phyloP scores from a whole-genome alignment of 768 basidiomycete species.

The Podaxis sp. region DNA sequence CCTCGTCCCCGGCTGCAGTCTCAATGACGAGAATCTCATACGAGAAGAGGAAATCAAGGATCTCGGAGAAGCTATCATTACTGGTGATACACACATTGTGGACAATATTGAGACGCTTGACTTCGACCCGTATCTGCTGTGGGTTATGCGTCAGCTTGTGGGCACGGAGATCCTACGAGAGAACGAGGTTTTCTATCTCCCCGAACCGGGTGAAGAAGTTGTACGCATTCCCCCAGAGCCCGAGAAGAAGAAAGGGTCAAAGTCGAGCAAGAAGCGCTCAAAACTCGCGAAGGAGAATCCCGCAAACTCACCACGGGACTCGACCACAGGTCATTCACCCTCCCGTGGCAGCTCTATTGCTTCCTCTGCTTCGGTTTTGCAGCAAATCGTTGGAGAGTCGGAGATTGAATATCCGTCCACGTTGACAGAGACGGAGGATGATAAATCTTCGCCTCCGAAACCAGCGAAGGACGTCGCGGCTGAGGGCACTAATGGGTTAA shows the following conservation, averaged over 20 bases:
- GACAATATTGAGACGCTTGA: constrained; percentile 49
- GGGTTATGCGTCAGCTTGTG: constrained; percentile 58
- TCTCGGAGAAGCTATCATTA: constrained; percentile 53
- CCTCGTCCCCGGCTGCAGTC: constrained; percentile 68
- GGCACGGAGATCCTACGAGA: constrained; percentile 66
- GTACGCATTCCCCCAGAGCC: constrained; percentile 20
- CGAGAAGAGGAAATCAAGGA: constrained; percentile 60
- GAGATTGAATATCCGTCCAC: background rate
- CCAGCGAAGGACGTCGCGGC: background rate
- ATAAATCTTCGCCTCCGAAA: background rate
- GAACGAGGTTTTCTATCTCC: constrained; percentile 65
- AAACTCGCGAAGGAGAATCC: background rate
- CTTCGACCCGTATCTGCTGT: constrained; percentile 53
- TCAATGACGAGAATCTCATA: constrained; percentile 57
- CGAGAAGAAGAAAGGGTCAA: background rate
- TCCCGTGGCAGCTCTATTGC: background rate
- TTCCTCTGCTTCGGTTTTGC: constrained; percentile 6
- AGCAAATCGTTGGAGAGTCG: constrained; percentile 2
- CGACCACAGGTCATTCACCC: background rate
- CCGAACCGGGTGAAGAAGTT: constrained; percentile 45
- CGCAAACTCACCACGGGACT: background rate
- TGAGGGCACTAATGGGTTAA: background rate
- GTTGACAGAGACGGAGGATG: constrained; percentile 11
- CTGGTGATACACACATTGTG: constrained; percentile 49
- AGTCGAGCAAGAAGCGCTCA: background rate